Evolutionary conservation across 2,329 filamentous ascomycete species (phyloP), one percentile per base, ranked within the genome.

Genomic region (Volutella citrinella): DNA sequence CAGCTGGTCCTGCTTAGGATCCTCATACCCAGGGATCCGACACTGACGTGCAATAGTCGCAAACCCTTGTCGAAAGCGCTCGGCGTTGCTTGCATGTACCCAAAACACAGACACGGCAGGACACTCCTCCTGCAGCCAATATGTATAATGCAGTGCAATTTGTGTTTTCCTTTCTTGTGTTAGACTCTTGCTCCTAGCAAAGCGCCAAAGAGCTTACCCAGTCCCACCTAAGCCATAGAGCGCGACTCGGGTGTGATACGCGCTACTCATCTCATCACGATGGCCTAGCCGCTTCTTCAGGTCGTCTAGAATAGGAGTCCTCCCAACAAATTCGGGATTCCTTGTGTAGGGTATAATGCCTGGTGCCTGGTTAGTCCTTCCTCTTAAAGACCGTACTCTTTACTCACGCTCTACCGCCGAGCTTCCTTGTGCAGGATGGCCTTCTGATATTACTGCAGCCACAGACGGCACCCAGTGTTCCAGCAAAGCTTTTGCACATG

Each of bases 1-100:
- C 1, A 48, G 40, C 6, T 54, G 38, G 18, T 63, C 25, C 4
- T 36, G 43, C 0, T 49, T 37, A 0, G 53, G 31, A 5, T 59
- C 33, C 4, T 59, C 35, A 5, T 54, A 38, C 0, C 48, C 51
- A 1, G 43, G 28, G 1, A 66, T 46, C 2, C 49, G 46, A 20
- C 55, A 48, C 3, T 37, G 13, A 10, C 55, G 36, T 1, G 60
- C 60, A n/a, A 66, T 64, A 0, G 24, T 28, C 17, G 37, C 13
- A n/a, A 59, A 64, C 0, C 48, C 46, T 27, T 65, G 46, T 9
- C 56, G 46, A n/a, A 64, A 51, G 1, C 60, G 52, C 3, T 52
- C 54, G 1, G 31, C 19, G 4, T 43, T 61, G 4, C 40, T 48
- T 0, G 57, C 59, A 36, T 62, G 54, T 2, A 64, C 41, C 60